These are phyloP conservation scores for Marasmius sp. DNA, from an alignment of 1,284 basidiomycete species.

Conservation along the genomic window DNA sequence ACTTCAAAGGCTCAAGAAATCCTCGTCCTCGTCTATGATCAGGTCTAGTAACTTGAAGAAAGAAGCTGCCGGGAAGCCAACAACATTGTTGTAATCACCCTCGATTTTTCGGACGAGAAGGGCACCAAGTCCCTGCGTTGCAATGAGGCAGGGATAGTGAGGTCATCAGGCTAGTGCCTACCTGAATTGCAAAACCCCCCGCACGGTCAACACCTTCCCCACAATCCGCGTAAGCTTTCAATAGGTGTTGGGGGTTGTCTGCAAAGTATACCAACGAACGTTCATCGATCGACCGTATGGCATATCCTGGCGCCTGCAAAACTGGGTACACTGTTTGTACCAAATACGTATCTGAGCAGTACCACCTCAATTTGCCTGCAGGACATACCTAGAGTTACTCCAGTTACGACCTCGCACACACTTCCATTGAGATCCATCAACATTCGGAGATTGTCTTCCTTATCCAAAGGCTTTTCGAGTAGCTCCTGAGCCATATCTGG, in stretches of 20 bases:
- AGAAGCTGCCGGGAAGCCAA: constrained; percentile 84
- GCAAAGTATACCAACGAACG: constrained; percentile 81
- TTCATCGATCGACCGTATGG: constrained; percentile 84
- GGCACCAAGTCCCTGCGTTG: constrained; percentile 72
- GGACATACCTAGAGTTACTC: constrained; percentile 72
- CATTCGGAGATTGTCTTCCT: constrained; percentile 87
- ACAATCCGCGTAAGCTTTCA: constrained; percentile 86
- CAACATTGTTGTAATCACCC: constrained; percentile 91
- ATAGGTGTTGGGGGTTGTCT: constrained; percentile 63
- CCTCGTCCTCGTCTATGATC: constrained; percentile 69
- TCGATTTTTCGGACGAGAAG: constrained; percentile 83
- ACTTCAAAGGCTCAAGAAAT: constrained; percentile 47
- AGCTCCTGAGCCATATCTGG: constrained; percentile 61
- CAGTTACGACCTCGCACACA: constrained; percentile 90
- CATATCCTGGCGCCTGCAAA: constrained; percentile 83
- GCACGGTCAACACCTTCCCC: constrained; percentile 91
- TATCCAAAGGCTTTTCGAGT: constrained; percentile 84
- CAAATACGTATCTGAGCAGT: not conserved
- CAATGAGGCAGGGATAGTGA: not conserved
- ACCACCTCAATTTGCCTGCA: not conserved
- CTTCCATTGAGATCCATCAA: constrained; percentile 84
- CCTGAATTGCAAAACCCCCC: constrained; percentile 95
- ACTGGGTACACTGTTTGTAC: constrained; percentile 71
- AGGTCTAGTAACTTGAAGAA: constrained; percentile 73
- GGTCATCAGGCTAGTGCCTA: constrained; percentile 27